Evolutionary conservation across 2,329 filamentous ascomycete genomes (phyloP).

Genomic region (Leptographium galeiforme): DNA sequence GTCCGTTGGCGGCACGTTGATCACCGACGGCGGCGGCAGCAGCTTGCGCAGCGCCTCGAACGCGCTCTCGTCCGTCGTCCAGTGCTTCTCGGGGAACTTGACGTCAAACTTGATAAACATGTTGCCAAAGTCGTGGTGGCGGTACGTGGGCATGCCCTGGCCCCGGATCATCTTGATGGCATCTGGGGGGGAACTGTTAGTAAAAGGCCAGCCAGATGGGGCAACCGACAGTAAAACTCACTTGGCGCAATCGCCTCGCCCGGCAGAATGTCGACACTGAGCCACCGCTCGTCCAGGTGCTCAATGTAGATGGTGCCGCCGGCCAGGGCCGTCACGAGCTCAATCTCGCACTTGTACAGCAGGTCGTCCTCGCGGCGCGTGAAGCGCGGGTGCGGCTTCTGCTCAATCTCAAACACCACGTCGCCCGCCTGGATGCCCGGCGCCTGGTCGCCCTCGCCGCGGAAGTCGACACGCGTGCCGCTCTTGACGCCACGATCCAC

Average conservation of each 20-base stretch:
- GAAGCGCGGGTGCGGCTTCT: slow-evolving; percentile 95
- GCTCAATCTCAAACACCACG: slow-evolving; percentile 96
- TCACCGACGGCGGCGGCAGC: slow-evolving; percentile 55
- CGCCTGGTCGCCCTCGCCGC: slow-evolving; percentile 90
- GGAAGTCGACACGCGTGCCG: slow-evolving; percentile 94
- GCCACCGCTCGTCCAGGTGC: slow-evolving; percentile 94
- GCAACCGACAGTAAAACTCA: too few relatives aligned
- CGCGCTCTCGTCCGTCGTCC: slow-evolving; percentile 51
- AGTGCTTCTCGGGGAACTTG: slow-evolving; percentile 81
- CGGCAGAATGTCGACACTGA: slow-evolving; percentile 82
- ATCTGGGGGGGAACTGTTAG: slow-evolving; percentile 40
- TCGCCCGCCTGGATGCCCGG: slow-evolving; percentile 89
- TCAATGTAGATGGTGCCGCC: slow-evolving; percentile 87
- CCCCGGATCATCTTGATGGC: slow-evolving; percentile 87
- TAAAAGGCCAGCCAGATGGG: neutral
- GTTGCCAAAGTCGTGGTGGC: slow-evolving; percentile 92
- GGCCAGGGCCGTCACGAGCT: slow-evolving; percentile 85
- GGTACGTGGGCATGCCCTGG: slow-evolving; percentile 92
- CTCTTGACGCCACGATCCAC: slow-evolving; percentile 89
- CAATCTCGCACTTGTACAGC: slow-evolving; percentile 89
- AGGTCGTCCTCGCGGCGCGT: slow-evolving; percentile 93
- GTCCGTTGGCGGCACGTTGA: slow-evolving; percentile 59
- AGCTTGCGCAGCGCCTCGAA: slow-evolving; percentile 72
- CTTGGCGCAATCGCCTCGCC: slow-evolving; percentile 90
- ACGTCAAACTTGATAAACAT: slow-evolving; percentile 96